These are phyloP conservation scores for Globisporangium alternatum DNA, from an alignment of 352 stramenopile species.

Conservation along the genomic window DNA sequence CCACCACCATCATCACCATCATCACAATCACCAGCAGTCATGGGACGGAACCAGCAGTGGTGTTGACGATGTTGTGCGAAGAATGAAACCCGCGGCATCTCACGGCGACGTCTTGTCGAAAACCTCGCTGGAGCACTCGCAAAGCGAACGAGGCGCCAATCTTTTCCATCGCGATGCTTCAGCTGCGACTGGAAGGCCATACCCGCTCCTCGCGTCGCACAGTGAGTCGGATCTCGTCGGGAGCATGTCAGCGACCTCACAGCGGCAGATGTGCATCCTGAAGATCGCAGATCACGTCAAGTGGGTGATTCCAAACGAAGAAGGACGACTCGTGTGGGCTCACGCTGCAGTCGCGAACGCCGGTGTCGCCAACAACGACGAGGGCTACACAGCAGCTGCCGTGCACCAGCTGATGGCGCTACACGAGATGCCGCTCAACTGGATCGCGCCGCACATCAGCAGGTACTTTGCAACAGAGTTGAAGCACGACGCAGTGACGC, in stretches of 20 bases:
- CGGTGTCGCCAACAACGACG: conserved; percentile 11
- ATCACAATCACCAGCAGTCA: conserved; percentile 14
- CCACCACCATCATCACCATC: conserved; percentile 13
- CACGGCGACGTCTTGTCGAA: conserved; percentile 13
- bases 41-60: conserved; percentile 7
- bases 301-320: conserved; percentile 32
- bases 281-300: conserved; percentile 57
- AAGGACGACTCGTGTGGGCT: conserved; percentile 66
- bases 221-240: conserved; percentile 41
- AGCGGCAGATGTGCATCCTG: conserved; percentile 46
- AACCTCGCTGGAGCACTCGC: conserved; percentile 17
- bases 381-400: conserved; percentile 21
- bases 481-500: conserved; percentile 57
- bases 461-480: conserved; percentile 80
- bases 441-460: conserved; percentile 61
- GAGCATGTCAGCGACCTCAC: conserved; percentile 25
- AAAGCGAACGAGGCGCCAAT: conserved; percentile 15
- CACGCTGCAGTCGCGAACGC: conserved; percentile 54
- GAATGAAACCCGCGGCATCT: conserved; percentile 17
- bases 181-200: not conserved
- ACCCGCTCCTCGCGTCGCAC: conserved; percentile 21
- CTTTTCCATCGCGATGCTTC: conserved; percentile 7
- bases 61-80: not conserved
- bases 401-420: conserved; percentile 42
- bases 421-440: conserved; percentile 51